Percentiles rank a stretch among this genome's conserved stretches.
phyloP scores from a whole-genome alignment of 169 alveolate species.

The Plasmodium vivax region DNA sequence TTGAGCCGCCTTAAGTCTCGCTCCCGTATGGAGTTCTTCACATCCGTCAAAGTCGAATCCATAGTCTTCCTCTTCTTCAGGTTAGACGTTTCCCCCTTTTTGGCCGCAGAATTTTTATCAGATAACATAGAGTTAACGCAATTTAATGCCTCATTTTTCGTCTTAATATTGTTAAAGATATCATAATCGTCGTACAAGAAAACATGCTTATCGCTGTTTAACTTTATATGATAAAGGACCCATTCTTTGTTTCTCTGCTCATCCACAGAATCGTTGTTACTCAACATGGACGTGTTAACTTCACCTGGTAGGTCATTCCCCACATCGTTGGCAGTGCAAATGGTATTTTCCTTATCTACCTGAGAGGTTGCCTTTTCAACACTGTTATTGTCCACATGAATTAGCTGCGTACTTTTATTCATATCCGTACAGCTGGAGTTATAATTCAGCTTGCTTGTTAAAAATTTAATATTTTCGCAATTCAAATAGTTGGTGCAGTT shows the following conservation, averaged over 20 bases:
- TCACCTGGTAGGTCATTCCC: not conserved
- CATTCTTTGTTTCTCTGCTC: slow-evolving; percentile 12
- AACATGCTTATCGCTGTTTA: slow-evolving; percentile 23
- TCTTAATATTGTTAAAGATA: slow-evolving; percentile 39
- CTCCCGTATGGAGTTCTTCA: slow-evolving; percentile 26
- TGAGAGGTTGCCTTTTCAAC: not conserved
- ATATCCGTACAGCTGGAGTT: slow-evolving; percentile 27
- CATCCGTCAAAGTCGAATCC: slow-evolving; percentile 2
- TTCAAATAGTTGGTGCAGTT: slow-evolving; percentile 44
- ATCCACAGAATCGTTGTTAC: not conserved
- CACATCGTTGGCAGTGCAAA: not conserved
- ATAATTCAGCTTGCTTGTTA: slow-evolving; percentile 30
- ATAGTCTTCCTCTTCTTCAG: slow-evolving; percentile 9
- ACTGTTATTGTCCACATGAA: not conserved
- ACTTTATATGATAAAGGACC: slow-evolving; percentile 34
- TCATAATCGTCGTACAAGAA: slow-evolving; percentile 61
- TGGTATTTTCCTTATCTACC: slow-evolving; percentile 8
- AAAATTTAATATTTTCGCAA: slow-evolving; percentile 46
- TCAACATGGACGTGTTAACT: not conserved
- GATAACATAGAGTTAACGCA: slow-evolving; percentile 47
- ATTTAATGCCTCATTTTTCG: slow-evolving; percentile 47
- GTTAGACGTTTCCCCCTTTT: slow-evolving; percentile 32
- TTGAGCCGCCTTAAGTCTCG: slow-evolving; percentile 59
- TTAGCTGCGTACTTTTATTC: not conserved
- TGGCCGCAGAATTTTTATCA: slow-evolving; percentile 7